These are phyloP conservation scores for Penicillium italicum DNA, from an alignment of 2,329 filamentous ascomycete genomes.

Conservation along the genomic window DNA sequence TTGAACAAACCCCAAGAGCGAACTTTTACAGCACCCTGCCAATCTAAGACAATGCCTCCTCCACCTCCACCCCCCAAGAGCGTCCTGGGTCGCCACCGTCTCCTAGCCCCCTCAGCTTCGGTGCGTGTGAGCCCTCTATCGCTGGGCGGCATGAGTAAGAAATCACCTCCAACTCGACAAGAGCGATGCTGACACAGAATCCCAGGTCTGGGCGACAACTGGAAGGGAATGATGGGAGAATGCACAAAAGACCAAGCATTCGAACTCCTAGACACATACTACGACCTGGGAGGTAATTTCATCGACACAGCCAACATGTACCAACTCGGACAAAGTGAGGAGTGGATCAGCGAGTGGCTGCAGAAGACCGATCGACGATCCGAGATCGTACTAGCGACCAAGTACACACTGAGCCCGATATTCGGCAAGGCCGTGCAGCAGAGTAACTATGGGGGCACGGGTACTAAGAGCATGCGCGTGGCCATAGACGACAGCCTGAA, in stretches of 20 bases:
- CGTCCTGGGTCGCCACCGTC: conserved; percentile 20
- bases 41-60: neutral
- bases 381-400: conserved; percentile 30
- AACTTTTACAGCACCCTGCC: neutral
- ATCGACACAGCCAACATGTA: conserved; percentile 52
- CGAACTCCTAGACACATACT: conserved; percentile 47
- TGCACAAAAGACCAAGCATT: conserved; percentile 46
- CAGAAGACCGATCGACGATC: conserved; percentile 34
- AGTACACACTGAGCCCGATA: conserved; percentile 42
- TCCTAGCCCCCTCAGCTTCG: conserved; percentile 28
- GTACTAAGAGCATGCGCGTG: conserved; percentile 29
- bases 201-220: conserved; percentile 21
- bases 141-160: conserved; percentile 33
- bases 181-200: too few relatives aligned
- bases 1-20: neutral
- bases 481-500: conserved; percentile 28
- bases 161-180: neutral
- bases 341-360: conserved; percentile 53
- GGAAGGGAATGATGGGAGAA: conserved; percentile 32
- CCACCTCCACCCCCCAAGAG: neutral
- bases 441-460: conserved; percentile 44
- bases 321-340: conserved; percentile 47
- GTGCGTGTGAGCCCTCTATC: conserved; percentile 32
- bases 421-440: conserved; percentile 40
- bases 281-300: conserved; percentile 50